Base-by-base conservation (phyloP, 2,329 filamentous ascomycete species). In the Cladosporium sphaerospermum region DNA sequence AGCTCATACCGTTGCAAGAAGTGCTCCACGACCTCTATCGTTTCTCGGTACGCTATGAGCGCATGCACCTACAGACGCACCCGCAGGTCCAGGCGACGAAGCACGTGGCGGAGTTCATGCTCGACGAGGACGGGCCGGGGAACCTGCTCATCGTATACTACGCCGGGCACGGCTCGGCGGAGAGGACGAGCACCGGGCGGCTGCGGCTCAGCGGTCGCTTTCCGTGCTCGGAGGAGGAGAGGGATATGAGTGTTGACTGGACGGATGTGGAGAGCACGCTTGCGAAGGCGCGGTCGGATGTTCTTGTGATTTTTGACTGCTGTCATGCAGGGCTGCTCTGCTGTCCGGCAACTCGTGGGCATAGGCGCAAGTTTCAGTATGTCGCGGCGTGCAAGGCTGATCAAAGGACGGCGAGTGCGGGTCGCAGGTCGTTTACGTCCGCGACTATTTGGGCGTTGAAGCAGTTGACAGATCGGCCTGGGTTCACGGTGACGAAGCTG, bases 281-380 rank as follows among this genome's bases (percentile, higher is more conserved):
- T 13, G 31, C 31, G 9, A 44, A 51, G n/a, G 32, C 48, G 3
- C 7, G 10, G 11, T 18, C 40, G 11, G 48, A 51, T 13, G 48
- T 51, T 9, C 48, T 51, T 28, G 48, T 51, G 13, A 31, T 51
- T n/a, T 41, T 51, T 14, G 48, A 44, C 40, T 51, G 48, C n/a
- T 51, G 48, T 31, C 37, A 13, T 18, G 48, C 48, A 4, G 48
- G 48, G 11, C 10, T 39, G 14, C 37, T 54, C 3, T 48, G 44
- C 14, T 19, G 33, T n/a, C 44, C 44, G 3, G 11, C 16, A 4
- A 16, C 16, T 14, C 9, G 50, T 11, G 41, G 50, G 7, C 23
- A 18, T 10, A n/a, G 31, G 9, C 16, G 40, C 10, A 45, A 44
- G 13, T 55, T 46, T 19, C 47, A 52, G 11, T 50, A 45, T 13